Evolutionary conservation across 768 basidiomycete species (phyloP), one percentile per base, ranked within the genome.

Genomic region (Leucocoprinus birnbaumii): DNA sequence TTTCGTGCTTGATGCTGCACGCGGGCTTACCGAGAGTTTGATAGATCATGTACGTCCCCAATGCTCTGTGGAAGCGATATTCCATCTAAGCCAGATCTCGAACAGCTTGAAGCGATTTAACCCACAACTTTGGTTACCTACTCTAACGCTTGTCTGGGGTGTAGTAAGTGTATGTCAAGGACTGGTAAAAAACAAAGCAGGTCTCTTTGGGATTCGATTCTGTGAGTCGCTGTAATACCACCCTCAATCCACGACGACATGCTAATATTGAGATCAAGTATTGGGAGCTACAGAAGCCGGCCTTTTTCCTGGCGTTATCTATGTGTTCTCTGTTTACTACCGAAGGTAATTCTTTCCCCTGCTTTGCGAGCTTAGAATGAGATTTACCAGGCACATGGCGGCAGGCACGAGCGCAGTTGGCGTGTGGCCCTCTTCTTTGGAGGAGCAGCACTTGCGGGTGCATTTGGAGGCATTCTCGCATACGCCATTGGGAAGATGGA

Each of bases 381-480:
- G 6, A 44, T 10, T 44, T 8, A 22, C 11, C 8, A 7, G 34
- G 40, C 26, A 22, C 31, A 18, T 3, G n/a, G 21, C 22, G 16
- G 16, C 27, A 83, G 85, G 40, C 75, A 72, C 34, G 79, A 86
- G 61, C 78, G 83, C 1, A 80, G 81, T 57, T 80, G 78, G 74
- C 74, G 86, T 48, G 80, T 86, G 5, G 80, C 82, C 0, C 71
- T 86, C 38, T 83, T 84, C 66, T 84, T 85, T 56, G 80, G 82
- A 26, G 85, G 80, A 47, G 77, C 83, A 3, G 80, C 82, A 5
- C 68, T 85, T 19, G 80, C 84, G 6, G 84, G 85, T 24, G 84
- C 85, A 1, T 86, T 87, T 58, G 83, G 83, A 58, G 80, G 82
- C 73, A 77, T 85, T 51, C 71, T 85, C 7, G 84, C 84, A 6